phyloP scores from a whole-genome alignment of 345 rosid genomes.

The Eucalyptus erythrocorys region DNA sequence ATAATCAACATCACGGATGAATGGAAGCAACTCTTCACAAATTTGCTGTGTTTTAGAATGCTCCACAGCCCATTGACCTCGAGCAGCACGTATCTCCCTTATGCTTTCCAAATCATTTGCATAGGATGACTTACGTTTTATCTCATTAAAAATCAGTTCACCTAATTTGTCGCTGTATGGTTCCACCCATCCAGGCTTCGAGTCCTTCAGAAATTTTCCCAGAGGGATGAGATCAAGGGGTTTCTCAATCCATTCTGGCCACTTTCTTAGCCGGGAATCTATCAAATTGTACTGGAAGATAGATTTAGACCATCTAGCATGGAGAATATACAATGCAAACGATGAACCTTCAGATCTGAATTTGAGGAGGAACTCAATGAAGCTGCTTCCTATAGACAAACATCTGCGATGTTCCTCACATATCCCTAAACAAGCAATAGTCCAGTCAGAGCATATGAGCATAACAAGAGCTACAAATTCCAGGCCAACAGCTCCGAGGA shows the following conservation, averaged over 20 bases:
- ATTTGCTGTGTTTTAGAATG: neutral
- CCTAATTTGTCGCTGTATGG: neutral
- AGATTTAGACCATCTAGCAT: neutral
- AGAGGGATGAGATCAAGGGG: neutral
- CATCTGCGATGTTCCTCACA: neutral
- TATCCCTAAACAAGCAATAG: neutral
- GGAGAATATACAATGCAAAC: neutral
- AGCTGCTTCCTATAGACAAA: neutral
- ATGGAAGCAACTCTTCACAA: neutral
- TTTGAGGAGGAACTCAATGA: neutral
- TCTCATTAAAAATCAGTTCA: neutral
- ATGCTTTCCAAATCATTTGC: neutral
- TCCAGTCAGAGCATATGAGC: neutral
- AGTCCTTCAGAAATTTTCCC: neutral
- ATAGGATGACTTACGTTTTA: neutral
- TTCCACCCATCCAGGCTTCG: neutral
- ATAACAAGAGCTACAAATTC: neutral
- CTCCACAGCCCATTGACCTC: neutral
- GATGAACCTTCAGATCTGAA: neutral
- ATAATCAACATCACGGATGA: neutral
- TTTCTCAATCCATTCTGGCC: neutral
- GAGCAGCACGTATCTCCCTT: neutral
- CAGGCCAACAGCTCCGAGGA: neutral
- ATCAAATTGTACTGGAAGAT: neutral
- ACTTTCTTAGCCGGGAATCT: neutral